Evolutionary conservation across 257 asterid genomes (phyloP).

Genomic region (Coffea eugenioides): DNA sequence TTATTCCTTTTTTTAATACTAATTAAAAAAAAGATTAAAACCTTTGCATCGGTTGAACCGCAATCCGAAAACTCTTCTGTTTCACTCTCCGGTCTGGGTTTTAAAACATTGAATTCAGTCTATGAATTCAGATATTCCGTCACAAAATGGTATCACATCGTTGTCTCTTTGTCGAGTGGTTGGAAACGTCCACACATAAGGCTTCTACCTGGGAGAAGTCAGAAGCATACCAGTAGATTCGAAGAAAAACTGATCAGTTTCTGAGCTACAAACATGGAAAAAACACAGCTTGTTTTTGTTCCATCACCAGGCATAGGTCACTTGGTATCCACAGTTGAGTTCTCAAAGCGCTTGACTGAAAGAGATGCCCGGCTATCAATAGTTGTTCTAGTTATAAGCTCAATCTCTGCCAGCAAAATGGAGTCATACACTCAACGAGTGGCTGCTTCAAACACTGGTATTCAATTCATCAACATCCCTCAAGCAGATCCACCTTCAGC

Average conservation of each 20-base stretch:
- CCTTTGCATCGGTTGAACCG: no score
- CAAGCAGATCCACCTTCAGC: slow-evolving; percentile 8
- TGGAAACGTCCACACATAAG: no score
- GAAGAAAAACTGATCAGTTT: no score
- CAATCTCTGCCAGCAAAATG: neutral
- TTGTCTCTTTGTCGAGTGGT: no score
- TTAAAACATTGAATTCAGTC: no score
- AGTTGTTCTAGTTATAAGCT: slow-evolving; percentile 1
- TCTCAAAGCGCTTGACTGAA: slow-evolving; percentile 8
- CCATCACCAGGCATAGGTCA: slow-evolving; percentile 19
- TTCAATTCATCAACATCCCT: slow-evolving; percentile 10
- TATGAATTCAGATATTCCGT: no score
- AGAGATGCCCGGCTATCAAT: neutral
- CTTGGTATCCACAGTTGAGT: neutral
- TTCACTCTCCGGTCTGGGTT: no score
- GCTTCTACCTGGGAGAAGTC: no score
- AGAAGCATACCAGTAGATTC: neutral
- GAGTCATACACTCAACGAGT: neutral
- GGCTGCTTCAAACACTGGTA: neutral
- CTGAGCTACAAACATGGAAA: neutral
- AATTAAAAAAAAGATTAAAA: no score
- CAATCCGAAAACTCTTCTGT: no score
- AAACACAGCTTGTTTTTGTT: slow-evolving; percentile 7
- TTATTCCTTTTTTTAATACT: no score
- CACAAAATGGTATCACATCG: no score